These are phyloP conservation scores for Acacia acuminata DNA, from an alignment of 306 rosid genomes.

Conservation along the genomic window DNA sequence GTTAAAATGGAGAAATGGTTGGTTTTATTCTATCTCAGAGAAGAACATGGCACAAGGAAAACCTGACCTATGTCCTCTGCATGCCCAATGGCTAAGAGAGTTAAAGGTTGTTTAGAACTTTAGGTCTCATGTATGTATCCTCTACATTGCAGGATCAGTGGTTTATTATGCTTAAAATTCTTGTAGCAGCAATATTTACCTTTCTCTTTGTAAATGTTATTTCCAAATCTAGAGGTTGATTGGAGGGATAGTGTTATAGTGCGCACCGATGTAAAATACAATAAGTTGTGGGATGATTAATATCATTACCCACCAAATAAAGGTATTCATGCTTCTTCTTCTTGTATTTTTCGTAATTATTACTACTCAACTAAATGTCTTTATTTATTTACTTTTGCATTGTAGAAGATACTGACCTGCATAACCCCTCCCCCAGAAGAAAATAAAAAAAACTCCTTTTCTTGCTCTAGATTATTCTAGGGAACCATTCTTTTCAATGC, in stretches of 20 bases:
- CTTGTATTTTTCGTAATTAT: background rate
- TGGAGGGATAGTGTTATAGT: background rate
- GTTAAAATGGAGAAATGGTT: constrained; percentile 98
- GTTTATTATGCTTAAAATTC: background rate
- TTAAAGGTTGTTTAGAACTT: constrained; percentile 58
- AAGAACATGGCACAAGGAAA: constrained; percentile 69
- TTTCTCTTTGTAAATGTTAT: background rate
- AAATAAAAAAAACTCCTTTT: background rate
- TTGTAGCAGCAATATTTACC: background rate
- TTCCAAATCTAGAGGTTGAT: background rate
- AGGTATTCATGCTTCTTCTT: background rate
- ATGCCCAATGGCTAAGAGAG: constrained; percentile 81
- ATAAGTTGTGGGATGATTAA: background rate
- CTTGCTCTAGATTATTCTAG: background rate
- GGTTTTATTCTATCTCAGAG: constrained; percentile 78
- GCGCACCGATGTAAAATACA: background rate
- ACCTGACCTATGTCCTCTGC: constrained; percentile 85
- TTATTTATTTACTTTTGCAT: background rate
- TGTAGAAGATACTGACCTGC: background rate
- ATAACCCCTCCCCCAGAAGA: background rate
- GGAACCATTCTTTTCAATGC: background rate
- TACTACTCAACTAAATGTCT: background rate
- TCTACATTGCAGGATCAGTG: background rate
- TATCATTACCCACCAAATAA: background rate
- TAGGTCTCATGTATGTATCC: too few species aligned